Base-by-base conservation (phyloP, 768 basidiomycete species). In the Gelatoporia subvermispora region DNA sequence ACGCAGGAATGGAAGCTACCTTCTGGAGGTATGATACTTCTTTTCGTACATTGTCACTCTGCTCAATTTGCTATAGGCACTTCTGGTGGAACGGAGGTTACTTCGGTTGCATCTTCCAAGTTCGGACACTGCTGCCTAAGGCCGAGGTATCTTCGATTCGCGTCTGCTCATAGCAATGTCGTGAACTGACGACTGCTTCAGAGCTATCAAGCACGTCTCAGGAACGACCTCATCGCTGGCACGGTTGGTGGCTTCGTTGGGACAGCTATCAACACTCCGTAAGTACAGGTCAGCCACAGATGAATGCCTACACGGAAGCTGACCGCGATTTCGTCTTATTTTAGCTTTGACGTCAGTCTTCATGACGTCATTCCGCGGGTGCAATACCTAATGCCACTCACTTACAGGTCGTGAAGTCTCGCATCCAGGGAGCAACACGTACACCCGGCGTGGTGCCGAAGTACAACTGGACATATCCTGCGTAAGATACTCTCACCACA, bases 381-480 rank as follows among this genome's bases (percentile, higher is more conserved):
- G 5, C 28, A 31, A 31, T 31, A 38, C 4, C 18, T 35, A 20
- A 38, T 20, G 34, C 36, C 17, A 18, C 42, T 17, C 17, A 18
- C 50, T 28, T 48, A 17, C 55, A 95, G 87, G 93, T 98, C 53
- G 89, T 96, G 52, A 97, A 98, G 69, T 93, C 93, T 15, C 87
- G 95, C 40, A 93, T 98, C 35, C 96, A 99, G 70, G 84, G 88
- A 38, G 68, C 79, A 17, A 71, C 72, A 36, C 80, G 75, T 54
- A 60, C 74, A 23, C 78, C 86, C 0, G 91, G 90, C 15, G 81
- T 82, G n/a, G 67, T 67, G 1, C 87, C 88, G 17, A 94, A 93
- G 61, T 93, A 94, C 69, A 88, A 88, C 68, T 96, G 94, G 94
- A 85, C 94, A 46, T 93, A 94, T 71, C 93, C 94, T 15, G 88